Conservation (phyloP, 1,284 basidiomycete genomes). For the Sanghuangporus weigelae region DNA sequence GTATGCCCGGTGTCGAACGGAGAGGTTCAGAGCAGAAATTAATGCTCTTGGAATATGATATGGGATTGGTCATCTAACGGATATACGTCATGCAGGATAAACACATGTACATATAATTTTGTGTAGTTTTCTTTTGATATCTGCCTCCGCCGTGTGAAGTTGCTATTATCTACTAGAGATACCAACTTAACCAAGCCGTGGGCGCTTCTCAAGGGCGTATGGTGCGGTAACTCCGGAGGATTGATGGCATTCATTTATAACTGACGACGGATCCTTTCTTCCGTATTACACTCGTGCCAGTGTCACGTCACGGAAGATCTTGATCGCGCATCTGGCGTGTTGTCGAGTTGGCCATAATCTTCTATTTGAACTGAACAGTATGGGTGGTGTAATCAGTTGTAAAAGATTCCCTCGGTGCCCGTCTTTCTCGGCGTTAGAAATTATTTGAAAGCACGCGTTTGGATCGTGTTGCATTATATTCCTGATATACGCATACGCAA, state of each 20-base stretch:
- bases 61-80: neutral
- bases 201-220: neutral
- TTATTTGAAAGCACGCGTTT: neutral
- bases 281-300: neutral
- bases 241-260: neutral
- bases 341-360: neutral
- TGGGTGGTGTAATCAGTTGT: neutral
- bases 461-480: neutral
- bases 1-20: slow-evolving; percentile 64
- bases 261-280: neutral
- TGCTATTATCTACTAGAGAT: neutral
- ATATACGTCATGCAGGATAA: neutral
- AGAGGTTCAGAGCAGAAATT: slow-evolving; percentile 55
- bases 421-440: neutral
- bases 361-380: neutral
- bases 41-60: slow-evolving; percentile 37
- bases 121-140: neutral
- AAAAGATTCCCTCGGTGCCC: neutral
- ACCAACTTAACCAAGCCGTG: neutral
- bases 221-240: slow-evolving; percentile 8
- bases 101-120: neutral
- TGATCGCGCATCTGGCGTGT: neutral
- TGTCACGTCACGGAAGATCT: neutral
- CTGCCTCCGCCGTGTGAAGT: neutral
- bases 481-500: neutral